phyloP scores from a whole-genome alignment of 2,329 filamentous ascomycete species.

The Penicillium sp. region DNA sequence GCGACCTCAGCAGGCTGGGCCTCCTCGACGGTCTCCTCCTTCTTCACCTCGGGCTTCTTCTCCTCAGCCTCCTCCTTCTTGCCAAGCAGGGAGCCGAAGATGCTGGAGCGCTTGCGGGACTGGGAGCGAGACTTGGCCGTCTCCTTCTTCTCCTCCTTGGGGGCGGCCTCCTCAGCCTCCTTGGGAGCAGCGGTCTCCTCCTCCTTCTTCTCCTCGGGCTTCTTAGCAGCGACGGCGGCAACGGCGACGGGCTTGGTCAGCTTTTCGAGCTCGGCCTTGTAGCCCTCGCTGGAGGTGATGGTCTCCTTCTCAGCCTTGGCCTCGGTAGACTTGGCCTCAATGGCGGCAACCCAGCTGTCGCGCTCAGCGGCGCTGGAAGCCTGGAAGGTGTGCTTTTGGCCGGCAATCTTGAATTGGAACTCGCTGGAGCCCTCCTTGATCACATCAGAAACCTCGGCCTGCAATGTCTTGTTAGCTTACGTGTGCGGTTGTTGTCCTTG shows the following conservation, averaged over 20 bases:
- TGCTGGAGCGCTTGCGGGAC: constrained; percentile 63
- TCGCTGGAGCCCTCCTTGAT: constrained; percentile 75
- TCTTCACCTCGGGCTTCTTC: constrained; percentile 49
- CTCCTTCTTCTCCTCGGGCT: constrained; percentile 27
- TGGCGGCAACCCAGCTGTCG: constrained; percentile 85
- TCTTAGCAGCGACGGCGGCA: constrained; percentile 37
- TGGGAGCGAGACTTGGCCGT: constrained; percentile 62
- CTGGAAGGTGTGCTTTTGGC: constrained; percentile 94
- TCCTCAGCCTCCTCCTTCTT: constrained; percentile 62
- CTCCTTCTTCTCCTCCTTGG: constrained; percentile 45
- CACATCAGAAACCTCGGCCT: constrained; percentile 72
- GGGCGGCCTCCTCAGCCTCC: constrained; percentile 38
- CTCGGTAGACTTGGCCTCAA: constrained; percentile 83
- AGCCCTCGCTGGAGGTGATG: constrained; percentile 77
- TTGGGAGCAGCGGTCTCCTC: constrained; percentile 36
- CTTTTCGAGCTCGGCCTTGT: constrained; percentile 83
- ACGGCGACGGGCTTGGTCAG: constrained; percentile 54
- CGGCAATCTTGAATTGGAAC: constrained; percentile 82
- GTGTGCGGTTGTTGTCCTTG: too few species aligned
- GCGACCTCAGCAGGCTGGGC: constrained; percentile 39
- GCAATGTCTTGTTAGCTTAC: constrained; percentile 3
- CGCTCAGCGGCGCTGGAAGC: constrained; percentile 73
- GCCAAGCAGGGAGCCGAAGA: constrained; percentile 60
- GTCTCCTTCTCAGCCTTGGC: constrained; percentile 60
- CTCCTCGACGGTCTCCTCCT: constrained; percentile 50